Base-by-base conservation (phyloP, 768 basidiomycete species). In the Kwoniella europaea region DNA sequence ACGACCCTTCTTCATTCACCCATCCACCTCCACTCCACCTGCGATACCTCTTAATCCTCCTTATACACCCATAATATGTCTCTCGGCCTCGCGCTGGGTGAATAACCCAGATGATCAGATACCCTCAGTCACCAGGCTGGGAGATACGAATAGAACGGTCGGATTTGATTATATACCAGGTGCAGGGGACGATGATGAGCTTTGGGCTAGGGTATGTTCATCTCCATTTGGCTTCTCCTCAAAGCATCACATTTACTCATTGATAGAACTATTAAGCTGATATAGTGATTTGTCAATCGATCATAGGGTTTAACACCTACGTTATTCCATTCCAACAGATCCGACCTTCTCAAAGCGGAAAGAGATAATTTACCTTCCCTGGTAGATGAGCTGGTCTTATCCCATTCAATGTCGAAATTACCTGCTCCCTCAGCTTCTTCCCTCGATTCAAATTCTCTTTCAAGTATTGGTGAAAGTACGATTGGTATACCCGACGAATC, bases 161-260 rank as follows among this genome's bases (percentile, higher is more conserved):
- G 92, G 92, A 0, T 97, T 90, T 79, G 86, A 89, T 22, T 98
- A 98, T 80, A 88, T 98, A 9, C 94, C 96, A 82, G 96, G 96
- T 1, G 92, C 92, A 0, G 96, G 94, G 0, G 96, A 98, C 77
- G 96, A 98, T 76, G 93, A 95, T 78, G 94, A 97, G 82, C 85
- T 91, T 5, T 95, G 93, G 94, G 88, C 90, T 35, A 88, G 88
- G 88, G 92, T 91, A 66, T 41, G 86, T 80, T 16, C 20, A 52
- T 42, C 20, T 10, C 43, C 20, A 9, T 61, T 44, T 43, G 41
- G 10, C 41, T 61, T 15, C 29, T 4, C 0, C 18, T 13, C 24
- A 20, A 20, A 35, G 18, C 55, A n/a, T 16, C 16, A 27, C 55
- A 56, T 56, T 1, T 13, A 20, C n/a, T n/a, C 22, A 24, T 56